Base-by-base conservation (phyloP, 176 grass and related monocot species). In the Luzula sylvatica region DNA sequence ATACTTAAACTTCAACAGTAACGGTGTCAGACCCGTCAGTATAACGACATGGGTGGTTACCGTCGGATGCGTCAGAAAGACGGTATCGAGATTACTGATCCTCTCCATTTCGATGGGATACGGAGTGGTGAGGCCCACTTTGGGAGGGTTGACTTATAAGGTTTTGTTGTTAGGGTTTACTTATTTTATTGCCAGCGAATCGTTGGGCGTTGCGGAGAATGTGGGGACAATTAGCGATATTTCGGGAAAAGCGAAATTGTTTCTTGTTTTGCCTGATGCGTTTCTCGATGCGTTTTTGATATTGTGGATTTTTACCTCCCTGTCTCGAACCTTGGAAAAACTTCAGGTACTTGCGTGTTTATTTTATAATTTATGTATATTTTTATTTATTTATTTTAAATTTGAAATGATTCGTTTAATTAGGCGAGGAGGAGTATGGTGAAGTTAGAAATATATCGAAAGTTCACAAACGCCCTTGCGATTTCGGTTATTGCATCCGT, bases 11-110 rank as follows among this genome's bases (percentile, higher is more conserved):
- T 98, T 98, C 63, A 98, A 90, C 61, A 78, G 75, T 38, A 79
- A 67, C 27, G 92, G 92, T 43, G 75, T 75, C n/a, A 69, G 92
- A 19, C 92, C 92, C 35, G 47, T 90, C 65, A 78, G 85, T 65
- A 98, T 98, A 38, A 98, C 92, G 67, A 98, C 81, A 69, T 98
- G 92, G 92, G 92, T 98, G 28, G 92, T 98, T 32, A 98, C 92
- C 74, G 74, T 98, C 52, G 86, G 92, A 7, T 80, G 81, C 61
- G 71, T 98, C 25, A 86, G 92, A 68, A 90, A 98, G 80, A 98
- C 84, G 50, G 9, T 98, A 56, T 98, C 92, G 21, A 75, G 86
- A 27, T 72, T 98, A 71, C 72, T 98, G 46, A 83, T 98, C 32
- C 85, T 98, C 70, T 90, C 86, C 42, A 76, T 98, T 56, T 90